Conservation (phyloP, 2,329 filamentous ascomycete species). For the Cadophora sp. region DNA sequence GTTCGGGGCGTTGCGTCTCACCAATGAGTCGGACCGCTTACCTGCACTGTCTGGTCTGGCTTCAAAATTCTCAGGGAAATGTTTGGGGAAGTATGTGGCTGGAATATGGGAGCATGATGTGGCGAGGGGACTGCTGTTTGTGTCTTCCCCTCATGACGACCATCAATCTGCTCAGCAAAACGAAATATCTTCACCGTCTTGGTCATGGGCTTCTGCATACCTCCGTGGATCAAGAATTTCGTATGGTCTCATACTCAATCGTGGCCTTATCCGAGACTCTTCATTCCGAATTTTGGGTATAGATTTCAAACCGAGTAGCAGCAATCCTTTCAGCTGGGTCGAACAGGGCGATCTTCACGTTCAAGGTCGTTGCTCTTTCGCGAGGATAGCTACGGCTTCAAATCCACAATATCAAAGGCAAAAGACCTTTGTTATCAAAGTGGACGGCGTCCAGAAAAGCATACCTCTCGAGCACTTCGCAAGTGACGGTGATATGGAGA, state of each 20-base stretch:
- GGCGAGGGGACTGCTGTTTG: background rate
- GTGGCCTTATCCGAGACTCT: background rate
- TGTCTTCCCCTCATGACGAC: background rate
- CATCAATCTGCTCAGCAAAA: background rate
- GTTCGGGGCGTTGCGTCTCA: background rate
- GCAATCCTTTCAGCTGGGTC: background rate
- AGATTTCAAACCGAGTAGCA: background rate
- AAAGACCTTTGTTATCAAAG: background rate
- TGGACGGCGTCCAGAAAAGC: background rate
- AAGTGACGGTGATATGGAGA: background rate
- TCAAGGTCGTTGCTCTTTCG: background rate
- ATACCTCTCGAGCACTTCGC: background rate
- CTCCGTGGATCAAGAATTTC: background rate
- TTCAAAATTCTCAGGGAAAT: background rate
- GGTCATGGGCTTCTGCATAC: constrained; percentile 6
- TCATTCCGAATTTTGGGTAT: background rate
- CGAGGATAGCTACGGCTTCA: background rate
- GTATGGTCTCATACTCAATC: background rate
- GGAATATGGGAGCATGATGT: constrained; percentile 11
- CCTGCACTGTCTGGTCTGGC: background rate
- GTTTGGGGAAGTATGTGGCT: background rate
- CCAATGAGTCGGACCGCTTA: background rate
- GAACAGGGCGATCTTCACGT: background rate
- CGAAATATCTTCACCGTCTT: background rate
- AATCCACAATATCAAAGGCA: background rate